phyloP scores from a whole-genome alignment of 139 green algal genomes.

The Astrephomene gubernaculifera region DNA sequence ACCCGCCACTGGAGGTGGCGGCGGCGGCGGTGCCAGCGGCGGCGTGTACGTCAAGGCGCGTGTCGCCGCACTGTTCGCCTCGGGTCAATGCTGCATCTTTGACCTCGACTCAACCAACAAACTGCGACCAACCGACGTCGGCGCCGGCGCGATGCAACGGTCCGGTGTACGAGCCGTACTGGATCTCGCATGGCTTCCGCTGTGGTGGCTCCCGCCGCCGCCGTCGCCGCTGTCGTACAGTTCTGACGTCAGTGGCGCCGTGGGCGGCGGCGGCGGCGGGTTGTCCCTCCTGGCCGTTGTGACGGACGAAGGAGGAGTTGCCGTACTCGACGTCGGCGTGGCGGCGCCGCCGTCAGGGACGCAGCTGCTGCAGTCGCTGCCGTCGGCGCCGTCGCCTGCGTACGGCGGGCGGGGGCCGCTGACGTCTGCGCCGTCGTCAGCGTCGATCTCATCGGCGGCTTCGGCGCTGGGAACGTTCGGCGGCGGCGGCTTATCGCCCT shows the following conservation, averaged over 20 bases:
- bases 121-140: constrained; percentile 25
- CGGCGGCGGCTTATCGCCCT: too few relatives aligned
- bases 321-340: constrained; percentile 23
- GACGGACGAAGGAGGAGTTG: constrained; percentile 46
- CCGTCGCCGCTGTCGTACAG: too few relatives aligned
- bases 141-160: constrained; percentile 9
- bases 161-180: constrained; percentile 54
- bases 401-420: background rate
- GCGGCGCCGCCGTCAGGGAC: background rate
- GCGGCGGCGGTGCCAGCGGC: background rate
- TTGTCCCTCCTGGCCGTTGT: constrained; percentile 47
- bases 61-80: constrained; percentile 70
- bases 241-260: background rate
- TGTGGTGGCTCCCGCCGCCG: constrained; percentile 46
- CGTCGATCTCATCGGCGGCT: background rate
- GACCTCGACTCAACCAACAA: constrained; percentile 65
- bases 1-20: too few relatives aligned
- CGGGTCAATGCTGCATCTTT: constrained; percentile 72
- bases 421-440: background rate
- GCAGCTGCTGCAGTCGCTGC: background rate
- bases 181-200: constrained; percentile 72
- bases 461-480: too few relatives aligned
- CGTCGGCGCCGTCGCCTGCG: background rate
- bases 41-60: constrained; percentile 38
- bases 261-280: constrained; percentile 47